Evolutionary conservation across 331 rosid genomes (phyloP).

Genomic region (Quercus lobata): DNA sequence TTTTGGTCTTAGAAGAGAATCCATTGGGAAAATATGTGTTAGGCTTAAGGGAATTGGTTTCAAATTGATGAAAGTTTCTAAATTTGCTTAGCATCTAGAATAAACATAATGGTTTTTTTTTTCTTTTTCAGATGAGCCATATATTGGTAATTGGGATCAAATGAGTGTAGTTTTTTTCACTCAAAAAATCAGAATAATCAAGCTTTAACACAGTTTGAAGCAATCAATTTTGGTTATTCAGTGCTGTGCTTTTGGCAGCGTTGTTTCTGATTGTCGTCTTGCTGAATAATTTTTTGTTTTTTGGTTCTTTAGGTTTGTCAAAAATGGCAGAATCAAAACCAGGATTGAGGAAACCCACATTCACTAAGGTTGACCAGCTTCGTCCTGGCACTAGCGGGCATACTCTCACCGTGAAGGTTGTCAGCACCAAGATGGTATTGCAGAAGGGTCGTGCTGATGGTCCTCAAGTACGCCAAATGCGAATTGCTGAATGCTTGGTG

Average conservation of each 20-base stretch:
- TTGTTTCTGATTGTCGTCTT: no score
- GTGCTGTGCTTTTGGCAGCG: no score
- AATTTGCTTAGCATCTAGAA: neutral
- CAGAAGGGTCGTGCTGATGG: constrained; percentile 94
- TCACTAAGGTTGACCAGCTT: constrained; percentile 89
- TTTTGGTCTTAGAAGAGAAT: neutral
- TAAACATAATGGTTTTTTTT: neutral
- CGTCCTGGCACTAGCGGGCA: constrained; percentile 92
- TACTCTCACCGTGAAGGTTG: constrained; percentile 84
- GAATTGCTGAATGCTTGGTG: constrained; percentile 87
- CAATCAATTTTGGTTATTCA: neutral
- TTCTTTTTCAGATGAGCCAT: neutral
- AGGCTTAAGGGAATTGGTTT: neutral
- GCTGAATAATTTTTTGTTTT: neutral
- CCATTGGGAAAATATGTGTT: neutral
- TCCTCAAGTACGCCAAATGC: constrained; percentile 90
- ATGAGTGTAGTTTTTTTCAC: neutral
- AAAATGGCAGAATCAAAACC: constrained; percentile 81
- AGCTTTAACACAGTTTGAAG: neutral
- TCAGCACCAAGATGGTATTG: constrained; percentile 74
- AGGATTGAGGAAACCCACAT: constrained; percentile 93
- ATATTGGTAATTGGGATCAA: neutral
- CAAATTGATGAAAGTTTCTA: no score
- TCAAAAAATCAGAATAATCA: no score
- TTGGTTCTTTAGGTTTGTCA: constrained; percentile 12